These are phyloP conservation scores for Acmispon strigosus DNA, from an alignment of 306 rosid genomes.

Conservation along the genomic window DNA sequence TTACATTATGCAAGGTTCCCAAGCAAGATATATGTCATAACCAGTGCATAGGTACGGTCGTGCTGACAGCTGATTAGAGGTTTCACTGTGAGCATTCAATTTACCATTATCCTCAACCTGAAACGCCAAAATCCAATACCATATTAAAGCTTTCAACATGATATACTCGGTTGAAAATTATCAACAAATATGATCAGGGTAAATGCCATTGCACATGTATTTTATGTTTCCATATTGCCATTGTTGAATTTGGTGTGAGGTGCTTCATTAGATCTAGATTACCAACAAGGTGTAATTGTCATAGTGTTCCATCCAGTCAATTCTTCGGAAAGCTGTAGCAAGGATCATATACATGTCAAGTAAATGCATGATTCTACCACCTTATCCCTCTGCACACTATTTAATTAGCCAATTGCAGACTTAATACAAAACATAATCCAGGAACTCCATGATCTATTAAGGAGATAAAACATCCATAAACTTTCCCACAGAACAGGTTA, in stretches of 20 bases:
- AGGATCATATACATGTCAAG: neutral
- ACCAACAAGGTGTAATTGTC: neutral
- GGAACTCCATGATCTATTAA: neutral
- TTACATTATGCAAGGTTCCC: constrained; percentile 98
- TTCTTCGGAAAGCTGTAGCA: neutral
- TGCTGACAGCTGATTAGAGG: constrained; percentile 19
- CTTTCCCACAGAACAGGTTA: neutral
- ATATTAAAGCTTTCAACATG: constrained; percentile 1
- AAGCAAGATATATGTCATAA: constrained; percentile 83
- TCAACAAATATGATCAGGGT: neutral
- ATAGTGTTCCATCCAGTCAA: neutral
- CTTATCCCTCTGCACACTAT: neutral
- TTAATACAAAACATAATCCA: neutral
- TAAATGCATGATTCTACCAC: neutral
- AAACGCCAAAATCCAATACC: constrained; percentile 16
- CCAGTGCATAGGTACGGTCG: constrained; percentile 91
- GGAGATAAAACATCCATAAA: neutral
- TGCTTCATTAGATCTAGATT: constrained; percentile 6
- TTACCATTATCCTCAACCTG: constrained; percentile 52
- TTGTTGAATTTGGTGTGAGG: constrained; percentile 3
- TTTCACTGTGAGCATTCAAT: constrained; percentile 23
- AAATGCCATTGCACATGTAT: constrained; percentile 2
- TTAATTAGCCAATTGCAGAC: neutral
- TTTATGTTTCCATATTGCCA: constrained; percentile 4
- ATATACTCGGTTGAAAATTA: neutral